Base-by-base conservation (phyloP, 768 basidiomycete species). In the Amylocystis lapponica region DNA sequence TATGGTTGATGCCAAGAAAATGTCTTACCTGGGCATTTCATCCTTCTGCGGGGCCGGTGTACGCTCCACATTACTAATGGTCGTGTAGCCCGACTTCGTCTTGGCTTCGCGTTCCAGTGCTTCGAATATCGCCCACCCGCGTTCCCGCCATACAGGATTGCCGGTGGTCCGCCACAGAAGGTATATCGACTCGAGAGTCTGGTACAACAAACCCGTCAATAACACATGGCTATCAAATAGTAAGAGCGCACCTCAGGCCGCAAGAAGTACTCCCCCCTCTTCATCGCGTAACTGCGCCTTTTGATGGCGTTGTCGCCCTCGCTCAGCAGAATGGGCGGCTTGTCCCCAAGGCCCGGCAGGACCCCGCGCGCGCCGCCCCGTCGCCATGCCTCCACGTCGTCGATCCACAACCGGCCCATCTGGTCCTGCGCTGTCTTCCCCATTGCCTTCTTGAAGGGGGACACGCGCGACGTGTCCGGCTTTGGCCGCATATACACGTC, bases 181-280 rank as follows among this genome's bases (percentile, higher is more conserved):
- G 56, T 80, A 87, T 42, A 89, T 59, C 9, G 80, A 82, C 57
- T 89, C 86, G 4, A 89, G 52, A 6, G 87, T 78, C 85, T 89
- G 52, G 17, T 21, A 29, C 25, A 14, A 35, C 46, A 14, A 45
- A 10, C 30, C 32, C 19, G 14, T 9, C 31, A 20, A 23, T 14
- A 40, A 32, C 22, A 34, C 26, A 13, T 23, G 25, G 30, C 36
- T 47, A 43, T 30, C 32, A 11, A 11, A 34, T n/a, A 43, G 17
- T 8, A 8, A 13, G 16, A 27, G 49, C 76, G 23, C 33, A 83
- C 86, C 76, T 88, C 86, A 1, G 86, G 86, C 21, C 86, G 63
- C 40, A 87, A 57, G 27, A 83, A 61, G 60, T 86, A 86, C 16
- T 50, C 67, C 5, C 59, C 35, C 43, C 67, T 71, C 39, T 50